Percentiles rank a stretch among this genome's conserved stretches.
Conservation (phyloP, 352 stramenopile genomes). For the Phytophthora crassamura region DNA sequence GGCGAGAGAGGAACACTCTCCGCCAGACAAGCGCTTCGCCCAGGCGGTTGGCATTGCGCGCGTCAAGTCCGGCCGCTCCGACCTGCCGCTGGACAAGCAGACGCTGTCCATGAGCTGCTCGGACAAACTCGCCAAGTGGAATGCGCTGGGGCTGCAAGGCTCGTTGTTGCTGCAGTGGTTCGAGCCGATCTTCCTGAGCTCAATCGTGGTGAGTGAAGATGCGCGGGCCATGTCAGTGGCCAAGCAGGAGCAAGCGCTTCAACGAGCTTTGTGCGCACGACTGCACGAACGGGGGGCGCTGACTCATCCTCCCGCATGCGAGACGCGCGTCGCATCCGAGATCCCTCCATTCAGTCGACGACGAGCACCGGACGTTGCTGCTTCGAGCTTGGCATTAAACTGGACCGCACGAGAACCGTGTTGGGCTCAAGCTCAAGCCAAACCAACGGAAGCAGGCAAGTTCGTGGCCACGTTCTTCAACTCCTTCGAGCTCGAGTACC, state of each 20-base stretch:
- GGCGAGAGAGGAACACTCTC: background rate
- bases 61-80: constrained; percentile 93
- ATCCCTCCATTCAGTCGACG: constrained; percentile 27
- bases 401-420: constrained; percentile 54
- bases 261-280: constrained; percentile 52
- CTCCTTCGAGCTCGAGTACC: constrained; percentile 54
- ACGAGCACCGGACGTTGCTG: constrained; percentile 12
- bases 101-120: constrained; percentile 94
- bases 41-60: constrained; percentile 83
- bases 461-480: constrained; percentile 46
- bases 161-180: constrained; percentile 71
- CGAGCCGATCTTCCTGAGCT: constrained; percentile 56
- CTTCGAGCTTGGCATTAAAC: constrained; percentile 65
- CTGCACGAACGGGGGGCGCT: constrained; percentile 29
- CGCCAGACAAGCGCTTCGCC: constrained; percentile 57
- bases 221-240: constrained; percentile 35
- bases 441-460: constrained; percentile 7
- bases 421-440: constrained; percentile 32
- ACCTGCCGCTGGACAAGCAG: constrained; percentile 86
- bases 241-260: constrained; percentile 53
- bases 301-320: constrained; percentile 9
- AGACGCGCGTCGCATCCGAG: constrained; percentile 29
- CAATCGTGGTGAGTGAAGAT: constrained; percentile 61
- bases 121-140: constrained; percentile 94
- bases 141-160: constrained; percentile 83